These are phyloP conservation scores for Fusarium guadeloupense DNA, from an alignment of 2,329 filamentous ascomycete species.

Conservation along the genomic window DNA sequence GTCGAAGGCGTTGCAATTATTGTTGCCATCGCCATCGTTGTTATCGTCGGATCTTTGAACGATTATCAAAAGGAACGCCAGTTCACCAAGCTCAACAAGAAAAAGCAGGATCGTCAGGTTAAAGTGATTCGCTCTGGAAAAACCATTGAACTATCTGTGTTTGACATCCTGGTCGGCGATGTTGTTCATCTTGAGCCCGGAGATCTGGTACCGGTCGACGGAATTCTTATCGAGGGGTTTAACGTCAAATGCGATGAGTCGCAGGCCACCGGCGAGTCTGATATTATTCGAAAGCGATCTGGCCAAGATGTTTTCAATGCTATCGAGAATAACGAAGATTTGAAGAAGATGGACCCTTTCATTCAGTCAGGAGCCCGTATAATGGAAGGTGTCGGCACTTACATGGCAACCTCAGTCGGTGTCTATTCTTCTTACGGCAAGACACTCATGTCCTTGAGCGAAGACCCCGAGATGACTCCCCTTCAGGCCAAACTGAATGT, in stretches of 20 bases:
- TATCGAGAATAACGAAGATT: conserved; percentile 71
- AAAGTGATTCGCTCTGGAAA: conserved; percentile 77
- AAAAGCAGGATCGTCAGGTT: conserved; percentile 79
- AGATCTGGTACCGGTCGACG: conserved; percentile 78
- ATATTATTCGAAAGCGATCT: conserved; percentile 73
- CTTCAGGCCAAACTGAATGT: conserved; percentile 79
- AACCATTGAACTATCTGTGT: conserved; percentile 74
- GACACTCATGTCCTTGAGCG: conserved; percentile 77
- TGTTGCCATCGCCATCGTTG: conserved; percentile 80
- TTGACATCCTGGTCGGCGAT: conserved; percentile 75
- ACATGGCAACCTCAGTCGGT: conserved; percentile 77
- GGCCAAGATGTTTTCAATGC: conserved; percentile 75
- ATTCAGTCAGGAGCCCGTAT: conserved; percentile 86
- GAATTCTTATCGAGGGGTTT: conserved; percentile 76
- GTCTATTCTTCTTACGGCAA: conserved; percentile 79
- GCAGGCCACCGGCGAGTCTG: conserved; percentile 81
- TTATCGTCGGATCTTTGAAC: conserved; percentile 79
- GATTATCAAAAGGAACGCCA: conserved; percentile 85
- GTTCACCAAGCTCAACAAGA: conserved; percentile 80
- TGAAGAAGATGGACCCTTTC: conserved; percentile 81
- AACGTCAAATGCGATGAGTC: conserved; percentile 82
- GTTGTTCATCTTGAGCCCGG: conserved; percentile 78
- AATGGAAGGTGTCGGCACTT: conserved; percentile 80
- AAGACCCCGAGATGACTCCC: conserved; percentile 78
- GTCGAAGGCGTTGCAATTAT: conserved; percentile 85